These are phyloP conservation scores for Quercus mongolica DNA, from an alignment of 306 rosid species.

Conservation along the genomic window DNA sequence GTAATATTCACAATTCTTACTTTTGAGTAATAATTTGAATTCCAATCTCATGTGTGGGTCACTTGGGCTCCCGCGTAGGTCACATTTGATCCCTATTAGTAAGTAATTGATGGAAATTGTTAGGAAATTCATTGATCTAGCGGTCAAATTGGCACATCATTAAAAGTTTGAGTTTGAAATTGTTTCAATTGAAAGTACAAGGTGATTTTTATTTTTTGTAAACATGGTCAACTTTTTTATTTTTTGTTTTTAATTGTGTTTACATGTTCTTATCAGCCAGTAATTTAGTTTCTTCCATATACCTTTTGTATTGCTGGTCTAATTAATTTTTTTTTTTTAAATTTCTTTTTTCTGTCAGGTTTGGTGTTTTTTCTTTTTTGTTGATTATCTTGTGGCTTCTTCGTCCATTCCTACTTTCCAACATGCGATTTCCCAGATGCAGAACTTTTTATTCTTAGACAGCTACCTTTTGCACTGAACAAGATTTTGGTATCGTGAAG, in stretches of 20 bases:
- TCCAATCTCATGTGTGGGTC: too few relatives aligned
- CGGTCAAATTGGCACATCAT: neutral
- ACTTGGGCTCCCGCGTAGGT: too few relatives aligned
- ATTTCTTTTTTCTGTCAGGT: constrained; percentile 36
- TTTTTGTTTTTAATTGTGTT: neutral
- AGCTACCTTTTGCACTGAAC: constrained; percentile 18
- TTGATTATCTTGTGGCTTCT: constrained; percentile 36
- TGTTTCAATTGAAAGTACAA: neutral
- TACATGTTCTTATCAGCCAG: too few relatives aligned
- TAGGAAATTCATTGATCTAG: neutral
- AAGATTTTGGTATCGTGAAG: constrained; percentile 21
- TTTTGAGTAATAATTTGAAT: neutral
- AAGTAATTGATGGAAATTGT: neutral
- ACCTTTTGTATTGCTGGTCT: neutral
- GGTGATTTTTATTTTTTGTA: neutral
- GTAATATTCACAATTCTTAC: neutral
- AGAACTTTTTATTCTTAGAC: constrained; percentile 22
- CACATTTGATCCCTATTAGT: neutral
- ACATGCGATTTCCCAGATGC: constrained; percentile 27
- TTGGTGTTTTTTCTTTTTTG: constrained; percentile 32
- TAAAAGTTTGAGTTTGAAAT: neutral
- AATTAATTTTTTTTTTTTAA: neutral
- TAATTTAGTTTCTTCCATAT: neutral
- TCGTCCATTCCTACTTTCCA: constrained; percentile 20
- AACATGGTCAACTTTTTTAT: neutral